Conservation (phyloP, 2,329 filamentous ascomycete genomes). For the Aspergillus pseudoterreus region DNA sequence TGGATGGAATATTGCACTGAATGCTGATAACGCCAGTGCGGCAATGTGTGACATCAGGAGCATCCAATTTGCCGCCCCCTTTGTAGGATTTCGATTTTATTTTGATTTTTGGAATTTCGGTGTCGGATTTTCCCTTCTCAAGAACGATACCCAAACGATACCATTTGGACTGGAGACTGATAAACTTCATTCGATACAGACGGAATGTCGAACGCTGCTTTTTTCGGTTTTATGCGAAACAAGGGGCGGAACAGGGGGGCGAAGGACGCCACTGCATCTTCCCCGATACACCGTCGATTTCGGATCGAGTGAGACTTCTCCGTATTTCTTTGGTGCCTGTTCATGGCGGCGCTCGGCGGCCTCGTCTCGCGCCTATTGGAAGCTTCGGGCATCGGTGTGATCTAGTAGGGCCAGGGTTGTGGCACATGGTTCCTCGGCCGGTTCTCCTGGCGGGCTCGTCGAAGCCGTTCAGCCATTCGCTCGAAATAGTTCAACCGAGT, state of each 20-base stretch:
- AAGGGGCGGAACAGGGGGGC: slow-evolving; percentile 6
- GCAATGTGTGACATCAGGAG: slow-evolving; percentile 7
- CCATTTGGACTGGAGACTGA: background rate
- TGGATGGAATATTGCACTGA: background rate
- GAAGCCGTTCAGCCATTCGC: slow-evolving; percentile 7
- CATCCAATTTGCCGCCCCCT: background rate
- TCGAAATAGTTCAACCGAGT: background rate
- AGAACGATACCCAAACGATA: background rate
- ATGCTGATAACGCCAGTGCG: slow-evolving; percentile 15
- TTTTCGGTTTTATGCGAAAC: slow-evolving; percentile 2
- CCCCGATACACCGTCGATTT: slow-evolving; percentile 5
- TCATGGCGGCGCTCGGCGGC: background rate
- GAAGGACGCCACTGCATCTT: slow-evolving; percentile 3
- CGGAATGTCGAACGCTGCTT: slow-evolving; percentile 1
- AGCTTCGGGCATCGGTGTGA: slow-evolving; percentile 7
- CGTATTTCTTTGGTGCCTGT: background rate
- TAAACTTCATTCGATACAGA: slow-evolving; percentile 1
- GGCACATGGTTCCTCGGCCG: slow-evolving; percentile 11
- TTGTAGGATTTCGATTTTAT: background rate
- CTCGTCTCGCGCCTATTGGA: background rate
- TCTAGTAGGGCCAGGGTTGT: slow-evolving; percentile 6
- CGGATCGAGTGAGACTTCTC: background rate
- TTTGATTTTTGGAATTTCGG: background rate
- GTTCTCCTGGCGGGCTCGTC: slow-evolving; percentile 8
- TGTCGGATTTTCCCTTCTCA: background rate